A percentile compares a stretch with the other conserved stretches of the same genome.
phyloP scores from a whole-genome alignment of 805 yeast species.

The Kluyveromyces nonfermentans region DNA sequence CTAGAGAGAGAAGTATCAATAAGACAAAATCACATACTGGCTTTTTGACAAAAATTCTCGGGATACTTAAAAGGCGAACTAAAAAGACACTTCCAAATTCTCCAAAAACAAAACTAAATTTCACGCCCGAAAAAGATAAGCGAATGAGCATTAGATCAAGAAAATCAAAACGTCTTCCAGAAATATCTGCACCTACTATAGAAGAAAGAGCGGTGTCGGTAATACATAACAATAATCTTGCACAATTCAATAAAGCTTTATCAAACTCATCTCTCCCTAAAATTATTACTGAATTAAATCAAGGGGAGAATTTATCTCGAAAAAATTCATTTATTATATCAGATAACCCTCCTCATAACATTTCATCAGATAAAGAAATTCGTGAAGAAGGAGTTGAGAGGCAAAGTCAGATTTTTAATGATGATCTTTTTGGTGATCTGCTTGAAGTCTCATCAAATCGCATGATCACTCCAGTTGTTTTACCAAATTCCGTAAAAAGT shows the following conservation, averaged over 20 bases:
- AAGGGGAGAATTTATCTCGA: not conserved
- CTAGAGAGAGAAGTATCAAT: constrained; percentile 1
- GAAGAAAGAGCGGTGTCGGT: not conserved
- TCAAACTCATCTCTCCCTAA: not conserved
- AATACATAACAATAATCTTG: not conserved
- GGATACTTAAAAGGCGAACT: not conserved
- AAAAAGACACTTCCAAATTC: not conserved
- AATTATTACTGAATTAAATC: not conserved
- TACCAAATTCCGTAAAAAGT: not conserved
- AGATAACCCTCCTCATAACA: not conserved
- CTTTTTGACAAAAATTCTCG: not conserved
- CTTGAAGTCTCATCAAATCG: constrained; percentile 1
- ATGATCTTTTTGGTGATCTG: constrained; percentile 25
- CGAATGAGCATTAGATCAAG: too few species aligned
- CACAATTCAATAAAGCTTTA: not conserved
- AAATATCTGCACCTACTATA: not conserved
- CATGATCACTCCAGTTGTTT: constrained; percentile 1
- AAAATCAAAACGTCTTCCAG: not conserved
- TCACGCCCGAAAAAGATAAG: not conserved
- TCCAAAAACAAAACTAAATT: not conserved
- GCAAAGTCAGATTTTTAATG: constrained; percentile 21
- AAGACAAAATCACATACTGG: not conserved
- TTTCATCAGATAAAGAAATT: not conserved
- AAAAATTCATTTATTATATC: not conserved
- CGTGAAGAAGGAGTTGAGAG: constrained; percentile 2